Percentiles rank a stretch among this genome's conserved stretches.
Evolutionary conservation across 1,284 basidiomycete genomes (phyloP).

Genomic region (Sporisorium iseilematis-ciliati): DNA sequence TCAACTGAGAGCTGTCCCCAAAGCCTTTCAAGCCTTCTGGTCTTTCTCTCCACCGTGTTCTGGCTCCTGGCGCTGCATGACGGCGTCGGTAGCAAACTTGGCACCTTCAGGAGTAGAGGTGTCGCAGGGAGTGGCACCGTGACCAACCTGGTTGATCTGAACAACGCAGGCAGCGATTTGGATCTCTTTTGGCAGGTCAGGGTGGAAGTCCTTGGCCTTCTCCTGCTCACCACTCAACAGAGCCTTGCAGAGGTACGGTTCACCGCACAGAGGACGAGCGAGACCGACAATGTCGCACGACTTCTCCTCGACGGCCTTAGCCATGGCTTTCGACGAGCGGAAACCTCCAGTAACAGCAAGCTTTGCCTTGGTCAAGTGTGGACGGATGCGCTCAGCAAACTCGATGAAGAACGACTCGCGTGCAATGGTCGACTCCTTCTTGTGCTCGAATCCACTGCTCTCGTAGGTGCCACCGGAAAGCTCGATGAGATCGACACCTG

Average conservation of each 20-base stretch:
- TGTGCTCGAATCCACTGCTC: constrained; percentile 75
- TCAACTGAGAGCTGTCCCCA: no score
- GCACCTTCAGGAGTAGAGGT: constrained; percentile 51
- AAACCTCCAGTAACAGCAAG: constrained; percentile 86
- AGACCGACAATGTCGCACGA: constrained; percentile 56
- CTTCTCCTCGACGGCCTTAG: constrained; percentile 71
- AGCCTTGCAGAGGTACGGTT: constrained; percentile 49
- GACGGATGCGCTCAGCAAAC: constrained; percentile 70
- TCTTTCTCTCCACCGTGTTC: constrained; percentile 47
- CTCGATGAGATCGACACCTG: constrained; percentile 81
- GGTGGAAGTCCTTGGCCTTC: constrained; percentile 33
- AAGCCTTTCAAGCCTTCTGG: constrained; percentile 21
- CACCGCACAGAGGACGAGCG: constrained; percentile 44
- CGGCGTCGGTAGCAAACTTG: constrained; percentile 36
- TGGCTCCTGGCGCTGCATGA: constrained; percentile 32
- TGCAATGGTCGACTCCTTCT: constrained; percentile 68
- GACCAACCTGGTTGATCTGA: constrained; percentile 41
- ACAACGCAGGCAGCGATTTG: constrained; percentile 46
- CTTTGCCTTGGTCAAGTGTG: constrained; percentile 70
- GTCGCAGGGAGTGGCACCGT: constrained; percentile 33
- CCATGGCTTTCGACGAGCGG: constrained; percentile 75
- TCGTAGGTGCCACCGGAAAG: constrained; percentile 90
- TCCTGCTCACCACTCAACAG: constrained; percentile 38
- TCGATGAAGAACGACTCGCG: constrained; percentile 72
- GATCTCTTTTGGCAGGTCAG: constrained; percentile 39